Evolutionary conservation across 176 grass and related monocot species (phyloP).

Genomic region (Saccharum spontaneum): DNA sequence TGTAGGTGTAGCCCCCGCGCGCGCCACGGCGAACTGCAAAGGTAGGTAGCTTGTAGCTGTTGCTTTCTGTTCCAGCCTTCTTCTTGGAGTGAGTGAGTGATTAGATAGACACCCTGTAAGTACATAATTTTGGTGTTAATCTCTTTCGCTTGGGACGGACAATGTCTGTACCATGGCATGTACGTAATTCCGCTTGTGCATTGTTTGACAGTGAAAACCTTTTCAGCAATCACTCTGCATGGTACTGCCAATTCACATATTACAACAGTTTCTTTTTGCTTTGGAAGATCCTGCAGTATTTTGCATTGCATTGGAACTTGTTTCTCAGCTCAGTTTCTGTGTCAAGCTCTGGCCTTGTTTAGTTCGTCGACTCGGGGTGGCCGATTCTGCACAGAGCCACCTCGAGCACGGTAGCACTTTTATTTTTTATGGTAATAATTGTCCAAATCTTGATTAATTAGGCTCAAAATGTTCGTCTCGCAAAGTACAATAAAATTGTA

Average conservation of each 20-base stretch:
- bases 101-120: background rate
- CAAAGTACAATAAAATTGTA: too few relatives aligned
- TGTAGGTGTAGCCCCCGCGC: background rate
- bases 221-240: background rate
- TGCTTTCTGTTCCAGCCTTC: background rate
- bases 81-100: background rate
- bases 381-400: too few relatives aligned
- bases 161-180: background rate
- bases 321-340: background rate
- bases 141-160: background rate
- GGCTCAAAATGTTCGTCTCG: too few relatives aligned
- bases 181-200: background rate
- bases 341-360: too few relatives aligned
- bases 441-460: too few relatives aligned
- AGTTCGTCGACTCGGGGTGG: too few relatives aligned
- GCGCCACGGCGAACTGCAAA: background rate
- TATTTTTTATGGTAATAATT: too few relatives aligned
- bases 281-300: background rate
- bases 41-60: slow-evolving; percentile 16
- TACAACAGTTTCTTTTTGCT: background rate
- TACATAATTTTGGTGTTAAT: slow-evolving; percentile 28
- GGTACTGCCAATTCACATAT: background rate
- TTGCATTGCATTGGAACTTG: background rate
- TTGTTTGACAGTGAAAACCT: background rate
- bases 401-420: too few relatives aligned